A percentile compares a stretch with the other conserved stretches of the same genome.
Conservation (phyloP, 2,329 filamentous ascomycete genomes). For the Ophiostoma montium region DNA sequence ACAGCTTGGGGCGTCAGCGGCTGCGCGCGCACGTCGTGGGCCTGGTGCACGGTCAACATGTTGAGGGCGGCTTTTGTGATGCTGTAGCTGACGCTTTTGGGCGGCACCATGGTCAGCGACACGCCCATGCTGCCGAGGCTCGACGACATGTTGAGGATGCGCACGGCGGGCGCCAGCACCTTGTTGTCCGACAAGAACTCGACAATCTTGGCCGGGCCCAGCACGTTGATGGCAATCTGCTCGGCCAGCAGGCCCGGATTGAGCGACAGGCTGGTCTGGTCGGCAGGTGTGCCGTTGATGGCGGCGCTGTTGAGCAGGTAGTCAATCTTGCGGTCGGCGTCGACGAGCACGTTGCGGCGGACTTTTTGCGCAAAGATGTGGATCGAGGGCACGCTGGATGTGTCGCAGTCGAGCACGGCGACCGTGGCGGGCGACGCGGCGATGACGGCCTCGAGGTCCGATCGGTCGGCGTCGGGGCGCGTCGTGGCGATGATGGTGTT, state of each 20-base stretch:
- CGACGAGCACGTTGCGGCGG: constrained; percentile 16
- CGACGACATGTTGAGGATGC: constrained; percentile 29
- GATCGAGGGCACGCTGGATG: constrained; percentile 21
- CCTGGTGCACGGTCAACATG: constrained; percentile 22
- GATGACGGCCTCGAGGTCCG: constrained; percentile 14
- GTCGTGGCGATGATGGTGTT: constrained; percentile 19
- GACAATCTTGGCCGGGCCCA: constrained; percentile 31
- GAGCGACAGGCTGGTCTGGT: constrained; percentile 25
- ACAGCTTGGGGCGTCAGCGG: constrained; percentile 11
- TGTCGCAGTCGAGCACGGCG: constrained; percentile 18
- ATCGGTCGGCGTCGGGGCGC: constrained; percentile 16
- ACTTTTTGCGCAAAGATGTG: constrained; percentile 14
- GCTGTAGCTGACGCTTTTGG: constrained; percentile 20
- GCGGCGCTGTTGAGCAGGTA: constrained; percentile 19
- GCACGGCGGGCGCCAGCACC: constrained; percentile 16
- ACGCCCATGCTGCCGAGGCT: constrained; percentile 23
- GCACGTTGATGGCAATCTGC: constrained; percentile 31
- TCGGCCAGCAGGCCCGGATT: constrained; percentile 21
- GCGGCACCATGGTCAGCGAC: constrained; percentile 17
- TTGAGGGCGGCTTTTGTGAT: constrained; percentile 20
- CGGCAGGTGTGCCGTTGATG: constrained; percentile 22
- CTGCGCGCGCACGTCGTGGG: constrained; percentile 13
- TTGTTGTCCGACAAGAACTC: constrained; percentile 21
- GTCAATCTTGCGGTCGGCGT: constrained; percentile 20
- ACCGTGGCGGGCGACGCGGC: constrained; percentile 14